Evolutionary conservation across 768 basidiomycete genomes (phyloP), one percentile per base, ranked within the genome.

Genomic region (Boletus rubroflammeus): DNA sequence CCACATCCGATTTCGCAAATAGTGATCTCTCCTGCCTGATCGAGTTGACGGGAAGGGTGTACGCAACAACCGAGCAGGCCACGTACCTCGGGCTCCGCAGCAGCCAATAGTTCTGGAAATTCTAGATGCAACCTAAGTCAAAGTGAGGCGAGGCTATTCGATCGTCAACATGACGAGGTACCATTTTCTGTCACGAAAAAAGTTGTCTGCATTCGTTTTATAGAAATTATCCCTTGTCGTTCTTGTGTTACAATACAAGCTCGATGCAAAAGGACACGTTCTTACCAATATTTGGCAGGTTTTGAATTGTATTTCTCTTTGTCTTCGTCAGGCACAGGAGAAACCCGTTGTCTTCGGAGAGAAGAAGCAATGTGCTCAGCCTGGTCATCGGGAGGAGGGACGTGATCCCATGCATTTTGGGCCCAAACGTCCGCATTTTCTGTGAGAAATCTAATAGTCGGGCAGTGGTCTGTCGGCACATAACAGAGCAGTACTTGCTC

Each of bases 141-240:
- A 51, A 46, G 40, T 66, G 31, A 58, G 53, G 11, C 35, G 7
- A 48, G 6, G 13, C 19, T 17, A 21, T 1, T 29, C 13, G 26
- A 40, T 46, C 43, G 21, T 45, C 42, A 2, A 32, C 19, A 25
- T 3, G 1, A 34, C 49, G 6, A 0, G 3, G 17, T 65, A 84
- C 88, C 97, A 99, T 75, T 93, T 90, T 53, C 97, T 79, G 71
- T 98, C 86, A 38, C 90, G 86, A 76, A 98, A 99, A 73, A 99
- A 98, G 61, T 95, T 94, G 65, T 74, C 80, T 21, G 82, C 77
- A 57, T 96, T 94, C 50, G 78, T 78, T 62, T 88, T 86, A 77
- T 99, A 98, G 64, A 98, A 98, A 51, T 85, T 84, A 66, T 98
- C 90, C 95, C 95, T 97, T 63, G 59, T 72, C 6, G 57, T 53